Evolutionary conservation across 805 yeast genomes (phyloP), one percentile per base, ranked within the genome.

Genomic region (Tetrapisispora fleetii): DNA sequence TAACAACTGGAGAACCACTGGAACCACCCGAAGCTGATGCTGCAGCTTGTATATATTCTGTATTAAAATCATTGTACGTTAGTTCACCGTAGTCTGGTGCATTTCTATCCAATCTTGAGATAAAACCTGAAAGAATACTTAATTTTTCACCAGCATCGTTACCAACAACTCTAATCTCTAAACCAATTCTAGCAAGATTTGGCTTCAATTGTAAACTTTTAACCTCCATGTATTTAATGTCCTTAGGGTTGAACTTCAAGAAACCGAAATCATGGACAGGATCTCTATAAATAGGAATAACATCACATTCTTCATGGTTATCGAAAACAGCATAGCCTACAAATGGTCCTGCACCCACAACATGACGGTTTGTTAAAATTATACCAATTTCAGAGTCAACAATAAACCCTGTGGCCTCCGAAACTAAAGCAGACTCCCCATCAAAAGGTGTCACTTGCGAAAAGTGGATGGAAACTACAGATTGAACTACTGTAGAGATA

Each of bases 231-330:
- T 89, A 84, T 64, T 84, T 84, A 51, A 90, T 77, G 17, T 70
- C 72, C 18, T 63, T 58, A 11, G 95, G 93, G 55, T 89, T 79
- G 56, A 86, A 90, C 63, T 81, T 76, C 54, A 90, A 72, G 58
- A 90, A 85, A 5, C 97, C 97, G 67, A 90, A 90, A 67, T 90
- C 97, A 63, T 90, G 97, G 30, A 90, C 90, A 0, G 97, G 96
- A 64, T 90, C 97, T 62, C 97, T 77, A 64, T 88, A 89, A 30
- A 87, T 78, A 2, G 95, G 95, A 47, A 74, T 79, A 3, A 88
- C 95, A 39, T 81, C 87, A 45, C 87, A 85, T 67, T 89, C 96
- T 65, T 90, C 97, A 67, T 90, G 96, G 63, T 90, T 90, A 61
- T 90, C 95, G 61, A 90, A 90, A 1, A 90, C 88, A 0, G 86